Evolutionary conservation across 1,284 basidiomycete genomes (phyloP).

Genomic region (Bondarzewia mesenterica): DNA sequence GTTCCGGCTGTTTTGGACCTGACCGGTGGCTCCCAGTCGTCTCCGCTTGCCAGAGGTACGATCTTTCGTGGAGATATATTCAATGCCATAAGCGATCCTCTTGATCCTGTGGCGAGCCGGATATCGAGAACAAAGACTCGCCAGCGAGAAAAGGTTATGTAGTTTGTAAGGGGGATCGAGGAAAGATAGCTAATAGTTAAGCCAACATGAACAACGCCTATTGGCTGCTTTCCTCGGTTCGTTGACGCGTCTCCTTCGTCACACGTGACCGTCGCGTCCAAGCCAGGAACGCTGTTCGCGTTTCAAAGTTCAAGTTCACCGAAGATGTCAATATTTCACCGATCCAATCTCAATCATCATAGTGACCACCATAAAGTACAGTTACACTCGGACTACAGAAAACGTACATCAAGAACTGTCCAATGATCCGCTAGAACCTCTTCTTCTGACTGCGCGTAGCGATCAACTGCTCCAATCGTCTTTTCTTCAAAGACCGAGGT

Average conservation of each 20-base stretch:
- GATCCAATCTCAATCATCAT: not conserved
- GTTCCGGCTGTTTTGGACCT: constrained; percentile 20
- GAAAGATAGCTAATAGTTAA: not conserved
- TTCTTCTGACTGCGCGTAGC: constrained; percentile 10
- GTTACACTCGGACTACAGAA: not conserved
- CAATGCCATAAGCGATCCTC: constrained; percentile 27
- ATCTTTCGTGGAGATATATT: constrained; percentile 61
- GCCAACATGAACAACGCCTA: not conserved
- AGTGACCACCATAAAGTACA: not conserved
- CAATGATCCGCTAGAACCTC: constrained; percentile 7
- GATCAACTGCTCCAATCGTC: constrained; percentile 27
- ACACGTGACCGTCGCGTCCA: not conserved
- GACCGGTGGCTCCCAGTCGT: constrained; percentile 37
- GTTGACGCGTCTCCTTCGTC: no score
- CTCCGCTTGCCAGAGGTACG: constrained; percentile 58
- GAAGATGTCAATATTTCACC: not conserved
- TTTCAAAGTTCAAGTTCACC: not conserved
- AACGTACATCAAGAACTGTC: not conserved
- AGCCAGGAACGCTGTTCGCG: not conserved
- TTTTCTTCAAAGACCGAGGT: constrained; percentile 28
- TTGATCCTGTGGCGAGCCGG: not conserved
- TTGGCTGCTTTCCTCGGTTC: no score
- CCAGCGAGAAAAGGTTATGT: not conserved
- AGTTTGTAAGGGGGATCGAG: not conserved
- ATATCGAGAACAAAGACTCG: not conserved